Evolutionary conservation across 192 early-diverging fungal genomes (phyloP).

Genomic region (Coemansia sp.): DNA sequence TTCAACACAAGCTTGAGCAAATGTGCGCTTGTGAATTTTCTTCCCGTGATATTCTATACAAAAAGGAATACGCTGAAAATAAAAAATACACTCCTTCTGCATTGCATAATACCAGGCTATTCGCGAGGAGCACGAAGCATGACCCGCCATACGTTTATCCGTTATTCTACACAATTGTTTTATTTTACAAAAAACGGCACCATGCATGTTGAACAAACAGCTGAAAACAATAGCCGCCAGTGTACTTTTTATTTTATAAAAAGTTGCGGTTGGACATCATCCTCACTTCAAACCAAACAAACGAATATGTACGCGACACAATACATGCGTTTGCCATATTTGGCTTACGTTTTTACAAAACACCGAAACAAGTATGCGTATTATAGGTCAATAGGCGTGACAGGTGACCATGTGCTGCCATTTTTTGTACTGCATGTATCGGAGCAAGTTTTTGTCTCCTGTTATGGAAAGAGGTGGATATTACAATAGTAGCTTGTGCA

Average conservation of each 20-base stretch:
- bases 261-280: not conserved
- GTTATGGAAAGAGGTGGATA: not conserved
- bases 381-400: no score
- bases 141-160: not conserved
- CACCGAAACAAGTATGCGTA: no score
- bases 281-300: not conserved
- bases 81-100: not conserved
- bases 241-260: not conserved
- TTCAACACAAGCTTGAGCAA: no score
- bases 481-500: not conserved
- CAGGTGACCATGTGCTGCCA: not conserved
- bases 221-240: not conserved
- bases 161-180: not conserved
- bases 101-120: not conserved
- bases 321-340: not conserved
- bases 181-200: not conserved
- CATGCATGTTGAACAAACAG: not conserved
- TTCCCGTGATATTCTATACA: no score
- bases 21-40: no score
- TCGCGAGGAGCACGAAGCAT: not conserved
- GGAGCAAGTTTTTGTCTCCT: not conserved
- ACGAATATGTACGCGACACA: not conserved
- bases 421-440: not conserved
- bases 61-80: no score
- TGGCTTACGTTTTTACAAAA: not conserved